Conservation (phyloP, 768 basidiomycete species). For the Trametes coccinea region DNA sequence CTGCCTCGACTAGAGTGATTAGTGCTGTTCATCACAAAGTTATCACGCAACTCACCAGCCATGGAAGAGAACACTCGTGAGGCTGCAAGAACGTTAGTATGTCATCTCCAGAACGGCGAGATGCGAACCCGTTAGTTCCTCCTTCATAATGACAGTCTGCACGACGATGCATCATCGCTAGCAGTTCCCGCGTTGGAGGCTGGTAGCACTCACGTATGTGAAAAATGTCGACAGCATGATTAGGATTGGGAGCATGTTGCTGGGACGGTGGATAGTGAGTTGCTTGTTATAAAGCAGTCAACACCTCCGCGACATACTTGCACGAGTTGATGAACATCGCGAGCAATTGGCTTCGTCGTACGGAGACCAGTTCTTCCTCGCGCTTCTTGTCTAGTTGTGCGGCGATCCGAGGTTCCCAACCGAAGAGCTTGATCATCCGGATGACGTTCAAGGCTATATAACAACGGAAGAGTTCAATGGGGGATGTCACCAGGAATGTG, state of each 20-base stretch:
- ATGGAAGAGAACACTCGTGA: slow-evolving; percentile 22
- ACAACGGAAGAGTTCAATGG: slow-evolving; percentile 24
- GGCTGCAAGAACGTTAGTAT: background rate
- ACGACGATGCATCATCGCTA: background rate
- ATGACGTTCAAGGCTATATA: slow-evolving; percentile 39
- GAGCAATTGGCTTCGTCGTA: slow-evolving; percentile 53
- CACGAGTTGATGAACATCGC: slow-evolving; percentile 44
- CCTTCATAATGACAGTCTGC: slow-evolving; percentile 40
- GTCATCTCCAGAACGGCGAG: too few relatives aligned
- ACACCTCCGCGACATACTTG: slow-evolving; percentile 36
- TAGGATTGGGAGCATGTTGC: slow-evolving; percentile 57
- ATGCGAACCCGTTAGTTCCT: slow-evolving; percentile 34
- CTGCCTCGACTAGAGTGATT: background rate
- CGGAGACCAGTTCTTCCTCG: slow-evolving; percentile 56
- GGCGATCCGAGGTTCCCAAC: slow-evolving; percentile 47
- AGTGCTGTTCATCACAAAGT: too few relatives aligned
- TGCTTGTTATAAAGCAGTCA: too few relatives aligned
- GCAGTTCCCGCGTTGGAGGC: background rate
- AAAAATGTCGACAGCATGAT: slow-evolving; percentile 67
- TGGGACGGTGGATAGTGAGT: slow-evolving; percentile 25
- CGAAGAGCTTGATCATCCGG: slow-evolving; percentile 51
- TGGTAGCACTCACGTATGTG: slow-evolving; percentile 46
- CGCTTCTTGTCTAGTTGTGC: slow-evolving; percentile 55
- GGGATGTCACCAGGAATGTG: too few relatives aligned
- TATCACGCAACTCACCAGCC: slow-evolving; percentile 7